Conservation (phyloP, 2,329 filamentous ascomycete genomes). For the Hypoxylon sp. region DNA sequence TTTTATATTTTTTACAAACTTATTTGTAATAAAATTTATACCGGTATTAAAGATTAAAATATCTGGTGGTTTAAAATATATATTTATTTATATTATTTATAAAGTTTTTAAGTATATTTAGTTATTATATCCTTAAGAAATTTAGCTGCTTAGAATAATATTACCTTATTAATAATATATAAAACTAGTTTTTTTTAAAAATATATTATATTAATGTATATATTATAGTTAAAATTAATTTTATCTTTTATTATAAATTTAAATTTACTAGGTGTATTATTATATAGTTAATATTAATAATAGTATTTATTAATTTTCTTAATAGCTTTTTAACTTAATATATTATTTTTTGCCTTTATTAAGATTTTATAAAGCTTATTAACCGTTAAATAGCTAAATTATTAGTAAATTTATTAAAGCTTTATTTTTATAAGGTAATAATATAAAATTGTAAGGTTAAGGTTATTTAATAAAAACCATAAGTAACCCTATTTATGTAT, state of each 20-base stretch:
- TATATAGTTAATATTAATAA: slow-evolving; percentile 6
- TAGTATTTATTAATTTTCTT: slow-evolving; percentile 10
- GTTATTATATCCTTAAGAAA: too few relatives aligned
- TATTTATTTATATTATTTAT: too few relatives aligned
- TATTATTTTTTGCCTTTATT: too few relatives aligned
- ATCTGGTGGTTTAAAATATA: too few relatives aligned
- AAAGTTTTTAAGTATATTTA: too few relatives aligned
- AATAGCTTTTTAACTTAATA: slow-evolving; percentile 1
- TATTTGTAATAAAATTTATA: too few relatives aligned
- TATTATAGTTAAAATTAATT: slow-evolving; percentile 5
- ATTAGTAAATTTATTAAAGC: neutral
- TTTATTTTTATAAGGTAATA: slow-evolving; percentile 1
- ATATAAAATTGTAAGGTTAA: neutral
- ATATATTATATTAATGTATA: slow-evolving; percentile 2
- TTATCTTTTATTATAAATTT: slow-evolving; percentile 11
- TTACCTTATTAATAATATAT: slow-evolving; percentile 8
- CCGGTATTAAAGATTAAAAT: too few relatives aligned
- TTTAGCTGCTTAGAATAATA: too few relatives aligned
- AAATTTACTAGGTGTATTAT: too few relatives aligned
- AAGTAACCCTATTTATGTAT: neutral
- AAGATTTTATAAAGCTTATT: neutral
- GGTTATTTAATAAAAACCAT: slow-evolving; percentile 9
- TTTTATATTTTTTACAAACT: too few relatives aligned
- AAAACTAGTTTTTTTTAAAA: neutral
- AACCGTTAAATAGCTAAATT: neutral